A percentile compares a stretch with the other conserved stretches of the same genome.
Evolutionary conservation across 2,329 filamentous ascomycete genomes (phyloP).

Genomic region (Colletotrichum phormii): DNA sequence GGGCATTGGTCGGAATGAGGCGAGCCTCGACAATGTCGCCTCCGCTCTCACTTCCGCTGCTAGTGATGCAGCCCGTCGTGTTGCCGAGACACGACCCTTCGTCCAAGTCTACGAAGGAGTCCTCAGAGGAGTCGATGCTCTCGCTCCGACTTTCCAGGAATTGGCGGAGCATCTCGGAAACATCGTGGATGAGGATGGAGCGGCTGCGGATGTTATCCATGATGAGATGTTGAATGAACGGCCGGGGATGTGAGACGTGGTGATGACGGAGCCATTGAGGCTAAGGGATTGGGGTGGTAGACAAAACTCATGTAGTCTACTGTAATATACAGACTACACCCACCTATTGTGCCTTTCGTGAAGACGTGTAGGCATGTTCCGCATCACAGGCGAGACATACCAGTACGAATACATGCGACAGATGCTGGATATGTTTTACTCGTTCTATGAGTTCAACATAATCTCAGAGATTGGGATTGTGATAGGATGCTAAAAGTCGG

Average conservation of each 20-base stretch:
- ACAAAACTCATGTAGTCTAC: background rate
- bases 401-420: background rate
- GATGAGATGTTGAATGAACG: background rate
- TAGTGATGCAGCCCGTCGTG: background rate
- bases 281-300: background rate
- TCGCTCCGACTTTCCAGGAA: too few relatives aligned
- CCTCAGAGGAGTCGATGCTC: too few relatives aligned
- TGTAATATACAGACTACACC: background rate
- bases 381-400: background rate
- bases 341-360: background rate
- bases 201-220: background rate
- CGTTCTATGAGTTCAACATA: too few relatives aligned
- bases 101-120: background rate
- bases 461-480: too few relatives aligned
- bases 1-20: background rate
- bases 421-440: background rate
- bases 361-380: background rate
- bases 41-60: too few relatives aligned
- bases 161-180: too few relatives aligned
- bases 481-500: too few relatives aligned
- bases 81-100: background rate
- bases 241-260: background rate
- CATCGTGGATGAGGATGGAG: background rate
- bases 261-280: background rate
- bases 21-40: too few relatives aligned